These are phyloP conservation scores for Russula sp. DNA, from an alignment of 768 basidiomycete species.

Conservation along the genomic window DNA sequence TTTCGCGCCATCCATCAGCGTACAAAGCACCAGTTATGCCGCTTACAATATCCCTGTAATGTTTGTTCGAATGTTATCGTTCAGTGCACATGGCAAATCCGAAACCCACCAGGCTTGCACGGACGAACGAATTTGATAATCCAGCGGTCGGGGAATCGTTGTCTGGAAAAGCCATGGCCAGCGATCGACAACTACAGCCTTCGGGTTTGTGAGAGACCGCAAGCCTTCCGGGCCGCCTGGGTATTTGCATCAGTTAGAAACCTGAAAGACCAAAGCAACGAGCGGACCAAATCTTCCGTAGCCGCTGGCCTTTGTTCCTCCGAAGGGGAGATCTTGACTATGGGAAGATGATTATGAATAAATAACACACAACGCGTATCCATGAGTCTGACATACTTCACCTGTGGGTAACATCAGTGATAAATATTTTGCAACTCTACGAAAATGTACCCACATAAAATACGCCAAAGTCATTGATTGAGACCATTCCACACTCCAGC, in stretches of 20 bases:
- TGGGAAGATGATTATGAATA: constrained; percentile 25
- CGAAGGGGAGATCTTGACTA: constrained; percentile 91
- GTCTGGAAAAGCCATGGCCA: constrained; percentile 83
- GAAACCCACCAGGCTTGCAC: constrained; percentile 61
- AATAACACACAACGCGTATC: constrained; percentile 16
- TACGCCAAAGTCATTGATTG: constrained; percentile 89
- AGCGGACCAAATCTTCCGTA: constrained; percentile 84
- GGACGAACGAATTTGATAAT: constrained; percentile 77
- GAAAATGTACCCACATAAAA: constrained; percentile 56
- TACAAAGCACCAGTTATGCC: constrained; percentile 44
- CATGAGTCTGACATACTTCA: constrained; percentile 49
- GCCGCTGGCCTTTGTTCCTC: constrained; percentile 85
- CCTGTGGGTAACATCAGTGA: constrained; percentile 32
- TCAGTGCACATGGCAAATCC: neutral
- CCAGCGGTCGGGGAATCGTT: constrained; percentile 73
- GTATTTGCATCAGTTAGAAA: constrained; percentile 12
- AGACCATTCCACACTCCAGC: constrained; percentile 94
- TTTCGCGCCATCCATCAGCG: constrained; percentile 40
- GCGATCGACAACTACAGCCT: constrained; percentile 80
- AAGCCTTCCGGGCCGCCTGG: constrained; percentile 91
- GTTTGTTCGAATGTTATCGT: neutral
- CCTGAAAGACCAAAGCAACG: neutral
- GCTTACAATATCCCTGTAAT: constrained; percentile 42
- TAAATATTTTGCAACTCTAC: constrained; percentile 12
- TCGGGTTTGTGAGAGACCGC: constrained; percentile 78